Conservation (phyloP, 768 basidiomycete genomes). For the Plicaturopsis crispa region DNA sequence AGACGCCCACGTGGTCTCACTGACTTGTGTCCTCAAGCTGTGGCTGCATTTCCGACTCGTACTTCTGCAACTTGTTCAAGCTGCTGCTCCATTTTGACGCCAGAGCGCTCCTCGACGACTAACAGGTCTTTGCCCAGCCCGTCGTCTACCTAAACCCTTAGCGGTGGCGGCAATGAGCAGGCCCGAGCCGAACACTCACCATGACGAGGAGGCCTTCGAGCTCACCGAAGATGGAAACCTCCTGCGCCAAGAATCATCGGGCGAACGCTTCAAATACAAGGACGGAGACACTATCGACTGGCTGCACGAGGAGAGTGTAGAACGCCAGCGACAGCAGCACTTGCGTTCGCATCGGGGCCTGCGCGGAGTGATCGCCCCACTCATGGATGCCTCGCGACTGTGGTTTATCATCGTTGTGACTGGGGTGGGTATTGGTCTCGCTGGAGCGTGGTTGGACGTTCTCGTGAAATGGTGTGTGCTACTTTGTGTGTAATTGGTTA, state of each 20-base stretch:
- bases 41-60: too few relatives aligned
- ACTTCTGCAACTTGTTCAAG: too few relatives aligned
- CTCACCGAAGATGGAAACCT: slow-evolving; percentile 36
- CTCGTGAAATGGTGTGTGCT: slow-evolving; percentile 59
- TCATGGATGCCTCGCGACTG: slow-evolving; percentile 49
- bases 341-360: slow-evolving; percentile 45
- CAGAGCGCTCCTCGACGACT: too few relatives aligned
- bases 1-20: too few relatives aligned
- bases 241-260: slow-evolving; percentile 3
- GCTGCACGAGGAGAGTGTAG: slow-evolving; percentile 56
- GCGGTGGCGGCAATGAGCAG: too few relatives aligned
- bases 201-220: slow-evolving; percentile 33
- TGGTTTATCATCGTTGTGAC: slow-evolving; percentile 66
- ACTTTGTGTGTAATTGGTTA: neutral
- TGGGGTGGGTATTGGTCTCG: slow-evolving; percentile 58
- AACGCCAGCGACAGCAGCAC: slow-evolving; percentile 46
- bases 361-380: slow-evolving; percentile 45
- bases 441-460: slow-evolving; percentile 68
- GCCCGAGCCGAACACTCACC: too few relatives aligned
- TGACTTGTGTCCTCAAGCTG: too few relatives aligned
- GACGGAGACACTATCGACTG: slow-evolving; percentile 65
- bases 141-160: too few relatives aligned
- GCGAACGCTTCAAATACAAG: slow-evolving; percentile 31
- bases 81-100: too few relatives aligned
- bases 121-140: too few relatives aligned